Conservation (phyloP, 2,329 filamentous ascomycete genomes). For the Thelonectria blattea region DNA sequence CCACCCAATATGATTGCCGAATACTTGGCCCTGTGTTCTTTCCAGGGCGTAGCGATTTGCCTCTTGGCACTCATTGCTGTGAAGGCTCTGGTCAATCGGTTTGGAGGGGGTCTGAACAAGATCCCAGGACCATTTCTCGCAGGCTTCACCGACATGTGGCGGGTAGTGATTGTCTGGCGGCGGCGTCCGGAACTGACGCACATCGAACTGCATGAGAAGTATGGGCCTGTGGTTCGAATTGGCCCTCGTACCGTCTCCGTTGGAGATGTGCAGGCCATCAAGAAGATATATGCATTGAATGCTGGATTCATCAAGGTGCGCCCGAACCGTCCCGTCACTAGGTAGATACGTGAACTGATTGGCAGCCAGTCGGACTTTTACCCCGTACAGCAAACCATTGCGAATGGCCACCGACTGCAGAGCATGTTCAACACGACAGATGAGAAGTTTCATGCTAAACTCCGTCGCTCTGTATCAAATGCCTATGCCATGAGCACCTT, state of each 20-base stretch:
- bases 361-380: constrained; percentile 9
- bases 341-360: neutral
- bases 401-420: constrained; percentile 9
- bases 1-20: constrained; percentile 6
- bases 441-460: constrained; percentile 17
- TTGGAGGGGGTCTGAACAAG: constrained; percentile 8
- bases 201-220: constrained; percentile 17
- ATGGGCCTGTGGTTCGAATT: constrained; percentile 19
- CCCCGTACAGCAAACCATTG: constrained; percentile 17
- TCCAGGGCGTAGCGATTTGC: neutral
- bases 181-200: constrained; percentile 22
- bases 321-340: neutral
- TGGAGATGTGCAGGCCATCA: constrained; percentile 11
- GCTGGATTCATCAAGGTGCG: constrained; percentile 19
- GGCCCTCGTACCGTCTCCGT: constrained; percentile 17
- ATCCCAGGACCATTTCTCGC: constrained; percentile 19
- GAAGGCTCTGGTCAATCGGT: constrained; percentile 15
- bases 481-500: constrained; percentile 21
- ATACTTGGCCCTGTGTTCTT: constrained; percentile 2
- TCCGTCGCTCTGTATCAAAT: constrained; percentile 15
- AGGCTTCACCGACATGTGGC: constrained; percentile 15
- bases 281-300: constrained; percentile 18
- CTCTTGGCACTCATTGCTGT: neutral
- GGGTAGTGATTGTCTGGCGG: constrained; percentile 18
- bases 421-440: constrained; percentile 19